Percentiles rank a stretch among this genome's conserved stretches.
Evolutionary conservation across 352 stramenopile species (phyloP).

Genomic region (Globisporangium alternatum): DNA sequence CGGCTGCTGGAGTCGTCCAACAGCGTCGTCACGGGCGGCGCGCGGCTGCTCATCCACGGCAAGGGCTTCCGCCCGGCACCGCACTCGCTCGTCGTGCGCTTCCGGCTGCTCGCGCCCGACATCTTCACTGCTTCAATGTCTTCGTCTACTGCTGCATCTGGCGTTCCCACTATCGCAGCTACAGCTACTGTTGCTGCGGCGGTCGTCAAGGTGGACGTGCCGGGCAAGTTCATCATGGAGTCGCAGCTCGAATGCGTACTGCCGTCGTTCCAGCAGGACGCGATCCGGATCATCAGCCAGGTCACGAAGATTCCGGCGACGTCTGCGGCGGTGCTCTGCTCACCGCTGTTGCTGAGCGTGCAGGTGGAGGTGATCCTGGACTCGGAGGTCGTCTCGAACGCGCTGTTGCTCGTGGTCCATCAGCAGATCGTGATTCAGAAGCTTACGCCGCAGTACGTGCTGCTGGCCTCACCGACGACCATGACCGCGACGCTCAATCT

Average conservation of each 20-base stretch:
- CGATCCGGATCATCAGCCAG: slow-evolving; percentile 29
- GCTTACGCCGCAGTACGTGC: slow-evolving; percentile 53
- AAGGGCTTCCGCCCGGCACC: slow-evolving; percentile 52
- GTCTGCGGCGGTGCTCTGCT: slow-evolving; percentile 37
- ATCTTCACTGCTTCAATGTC: slow-evolving; percentile 6
- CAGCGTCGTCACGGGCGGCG: slow-evolving; percentile 44
- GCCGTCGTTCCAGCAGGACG: slow-evolving; percentile 43
- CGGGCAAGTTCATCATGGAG: slow-evolving; percentile 46
- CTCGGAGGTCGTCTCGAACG: slow-evolving; percentile 51
- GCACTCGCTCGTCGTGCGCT: slow-evolving; percentile 66
- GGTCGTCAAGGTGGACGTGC: slow-evolving; percentile 31
- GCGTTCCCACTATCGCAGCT: not conserved
- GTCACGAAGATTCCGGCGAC: slow-evolving; percentile 40
- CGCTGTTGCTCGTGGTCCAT: slow-evolving; percentile 44
- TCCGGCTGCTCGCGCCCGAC: slow-evolving; percentile 32
- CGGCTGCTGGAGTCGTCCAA: slow-evolving; percentile 49
- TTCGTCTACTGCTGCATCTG: not conserved
- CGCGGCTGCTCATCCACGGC: slow-evolving; percentile 55
- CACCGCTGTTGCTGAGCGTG: slow-evolving; percentile 45
- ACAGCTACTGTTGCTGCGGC: not conserved
- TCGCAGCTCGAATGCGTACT: slow-evolving; percentile 60
- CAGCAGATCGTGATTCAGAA: slow-evolving; percentile 45
- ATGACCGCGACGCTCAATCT: slow-evolving; percentile 54
- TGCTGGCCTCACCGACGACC: slow-evolving; percentile 43
- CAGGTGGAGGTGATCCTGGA: slow-evolving; percentile 62